Percentiles rank a stretch among this genome's conserved stretches.
Conservation (phyloP, 805 yeast species). For the Kodamaea neixiangensis region DNA sequence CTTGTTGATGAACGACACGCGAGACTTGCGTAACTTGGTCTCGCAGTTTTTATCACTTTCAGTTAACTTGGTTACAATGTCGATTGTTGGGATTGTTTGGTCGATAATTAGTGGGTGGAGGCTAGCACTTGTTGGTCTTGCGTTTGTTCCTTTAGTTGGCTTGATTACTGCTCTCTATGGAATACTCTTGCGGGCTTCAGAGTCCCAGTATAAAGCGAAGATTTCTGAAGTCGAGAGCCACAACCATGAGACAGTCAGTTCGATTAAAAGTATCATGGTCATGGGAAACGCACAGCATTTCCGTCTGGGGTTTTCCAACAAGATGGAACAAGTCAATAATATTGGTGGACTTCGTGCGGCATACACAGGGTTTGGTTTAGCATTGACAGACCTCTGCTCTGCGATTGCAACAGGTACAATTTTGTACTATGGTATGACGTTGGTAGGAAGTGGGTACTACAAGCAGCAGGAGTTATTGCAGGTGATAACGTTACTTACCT, state of each 20-base stretch:
- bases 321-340: conserved; percentile 30
- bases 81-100: conserved; percentile 72
- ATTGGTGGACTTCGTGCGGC: conserved; percentile 56
- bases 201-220: conserved; percentile 57
- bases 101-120: conserved; percentile 82
- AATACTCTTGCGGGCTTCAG: conserved; percentile 50
- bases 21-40: conserved; percentile 70
- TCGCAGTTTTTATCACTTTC: conserved; percentile 61
- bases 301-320: conserved; percentile 29
- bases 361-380: conserved; percentile 66
- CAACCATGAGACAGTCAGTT: conserved; percentile 53
- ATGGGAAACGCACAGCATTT: conserved; percentile 57
- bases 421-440: conserved; percentile 74
- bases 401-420: conserved; percentile 68
- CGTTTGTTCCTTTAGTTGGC: conserved; percentile 68
- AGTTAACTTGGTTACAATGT: conserved; percentile 53
- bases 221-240: conserved; percentile 56
- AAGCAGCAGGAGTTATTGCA: conserved; percentile 58
- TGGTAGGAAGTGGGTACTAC: conserved; percentile 64
- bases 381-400: conserved; percentile 54
- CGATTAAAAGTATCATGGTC: conserved; percentile 64
- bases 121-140: conserved; percentile 75
- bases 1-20: conserved; percentile 74
- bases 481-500: conserved; percentile 70
- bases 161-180: conserved; percentile 56